phyloP scores from a whole-genome alignment of 148 eudicot genomes.

The Chenopodium album region DNA sequence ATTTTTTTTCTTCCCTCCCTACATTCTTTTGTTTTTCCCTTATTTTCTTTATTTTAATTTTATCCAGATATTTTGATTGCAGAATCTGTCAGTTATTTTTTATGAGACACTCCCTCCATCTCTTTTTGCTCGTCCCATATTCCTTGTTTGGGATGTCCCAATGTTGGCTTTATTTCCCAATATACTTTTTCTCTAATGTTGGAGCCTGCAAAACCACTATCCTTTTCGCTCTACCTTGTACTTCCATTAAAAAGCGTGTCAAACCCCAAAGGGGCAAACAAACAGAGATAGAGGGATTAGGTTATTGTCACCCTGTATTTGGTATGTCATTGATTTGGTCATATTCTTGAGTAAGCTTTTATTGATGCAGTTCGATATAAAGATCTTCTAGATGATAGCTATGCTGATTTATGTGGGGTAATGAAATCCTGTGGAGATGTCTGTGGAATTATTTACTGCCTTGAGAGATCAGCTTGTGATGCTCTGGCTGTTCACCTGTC shows the following conservation, averaged over 20 bases:
- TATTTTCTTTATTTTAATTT: neutral
- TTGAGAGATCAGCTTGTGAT: constrained; percentile 88
- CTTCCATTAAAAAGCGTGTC: too few species aligned
- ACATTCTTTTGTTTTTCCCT: neutral
- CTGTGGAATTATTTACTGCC: constrained; percentile 92
- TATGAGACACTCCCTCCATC: neutral
- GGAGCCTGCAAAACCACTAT: too few species aligned
- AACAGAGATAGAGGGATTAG: too few species aligned
- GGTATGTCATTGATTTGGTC: neutral
- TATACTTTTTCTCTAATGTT: too few species aligned
- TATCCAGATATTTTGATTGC: constrained; percentile 1
- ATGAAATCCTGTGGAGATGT: constrained; percentile 71
- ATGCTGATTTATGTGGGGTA: constrained; percentile 62
- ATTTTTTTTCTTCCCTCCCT: neutral
- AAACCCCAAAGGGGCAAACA: too few species aligned
- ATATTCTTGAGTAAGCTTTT: constrained; percentile 25
- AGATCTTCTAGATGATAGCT: constrained; percentile 79
- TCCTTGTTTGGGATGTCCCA: too few species aligned
- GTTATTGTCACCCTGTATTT: neutral
- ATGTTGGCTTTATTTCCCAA: too few species aligned
- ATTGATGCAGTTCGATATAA: constrained; percentile 78
- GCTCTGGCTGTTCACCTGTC: constrained; percentile 70
- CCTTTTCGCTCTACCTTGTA: too few species aligned
- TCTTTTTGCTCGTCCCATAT: too few species aligned
- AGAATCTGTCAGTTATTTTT: neutral